Conservation (phyloP, 495 filamentous ascomycete species). For the Aspergillus panamensis region DNA sequence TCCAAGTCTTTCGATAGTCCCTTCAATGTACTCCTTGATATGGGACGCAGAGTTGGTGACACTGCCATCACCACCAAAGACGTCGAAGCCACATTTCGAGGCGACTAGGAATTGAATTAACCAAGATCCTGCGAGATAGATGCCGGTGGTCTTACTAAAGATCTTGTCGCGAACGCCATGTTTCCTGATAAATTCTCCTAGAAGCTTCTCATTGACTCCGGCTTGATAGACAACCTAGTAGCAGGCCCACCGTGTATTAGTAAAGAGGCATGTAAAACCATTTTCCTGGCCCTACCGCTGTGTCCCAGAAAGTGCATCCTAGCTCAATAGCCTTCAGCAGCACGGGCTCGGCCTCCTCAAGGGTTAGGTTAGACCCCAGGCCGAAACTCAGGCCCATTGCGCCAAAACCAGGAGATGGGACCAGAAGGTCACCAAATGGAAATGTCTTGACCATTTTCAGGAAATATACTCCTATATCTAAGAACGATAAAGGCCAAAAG, state of each 20-base stretch:
- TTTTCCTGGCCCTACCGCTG: constrained; percentile 33
- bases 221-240: constrained; percentile 45
- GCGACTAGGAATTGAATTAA: constrained; percentile 32
- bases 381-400: constrained; percentile 47
- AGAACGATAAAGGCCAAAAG: no score
- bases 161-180: constrained; percentile 48
- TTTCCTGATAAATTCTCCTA: constrained; percentile 52
- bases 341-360: constrained; percentile 49
- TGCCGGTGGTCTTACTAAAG: constrained; percentile 31
- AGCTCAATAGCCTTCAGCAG: constrained; percentile 49
- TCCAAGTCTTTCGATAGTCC: constrained; percentile 48
- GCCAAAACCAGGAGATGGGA: constrained; percentile 44
- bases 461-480: no score
- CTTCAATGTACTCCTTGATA: constrained; percentile 51
- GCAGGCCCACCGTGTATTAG: no score
- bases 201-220: constrained; percentile 48
- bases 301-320: constrained; percentile 54
- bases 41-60: constrained; percentile 49
- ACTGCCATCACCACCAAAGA: constrained; percentile 27
- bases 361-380: constrained; percentile 38
- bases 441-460: constrained; percentile 42
- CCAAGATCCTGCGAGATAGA: neutral
- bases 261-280: no score
- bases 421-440: constrained; percentile 38
- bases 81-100: constrained; percentile 46